Percentiles rank a stretch among this genome's conserved stretches.
Evolutionary conservation across 2,329 filamentous ascomycete species (phyloP).

Genomic region (Sarocladium kiliense): DNA sequence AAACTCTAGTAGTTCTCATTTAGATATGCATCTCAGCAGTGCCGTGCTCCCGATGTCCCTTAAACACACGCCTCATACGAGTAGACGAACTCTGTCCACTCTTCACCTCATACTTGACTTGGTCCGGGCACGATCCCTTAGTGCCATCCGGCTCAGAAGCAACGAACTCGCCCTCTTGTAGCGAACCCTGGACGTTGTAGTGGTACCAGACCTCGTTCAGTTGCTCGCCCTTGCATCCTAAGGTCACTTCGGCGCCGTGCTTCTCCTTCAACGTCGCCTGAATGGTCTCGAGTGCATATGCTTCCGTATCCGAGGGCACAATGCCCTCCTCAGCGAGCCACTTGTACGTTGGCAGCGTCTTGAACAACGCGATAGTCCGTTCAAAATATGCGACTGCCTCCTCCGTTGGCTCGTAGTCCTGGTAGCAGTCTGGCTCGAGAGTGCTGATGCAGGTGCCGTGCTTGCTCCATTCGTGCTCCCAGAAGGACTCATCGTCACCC

Average conservation of each 20-base stretch:
- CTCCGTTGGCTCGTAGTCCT: constrained; percentile 50
- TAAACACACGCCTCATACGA: not conserved
- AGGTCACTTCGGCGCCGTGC: constrained; percentile 49
- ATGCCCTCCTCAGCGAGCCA: constrained; percentile 58
- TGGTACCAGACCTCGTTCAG: constrained; percentile 57
- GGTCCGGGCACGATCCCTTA: constrained; percentile 58
- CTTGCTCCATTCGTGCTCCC: constrained; percentile 72
- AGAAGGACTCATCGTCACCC: constrained; percentile 59
- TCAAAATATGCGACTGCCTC: constrained; percentile 68
- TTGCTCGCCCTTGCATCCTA: constrained; percentile 46
- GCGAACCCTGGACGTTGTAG: constrained; percentile 54
- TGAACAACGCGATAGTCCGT: constrained; percentile 60
- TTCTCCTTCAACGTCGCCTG: constrained; percentile 50
- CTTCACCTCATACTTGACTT: constrained; percentile 53
- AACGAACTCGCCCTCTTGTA: constrained; percentile 57
- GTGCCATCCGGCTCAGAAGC: constrained; percentile 50
- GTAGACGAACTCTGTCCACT: not conserved
- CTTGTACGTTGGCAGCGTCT: constrained; percentile 59
- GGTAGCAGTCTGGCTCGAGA: constrained; percentile 62
- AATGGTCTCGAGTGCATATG: constrained; percentile 56
- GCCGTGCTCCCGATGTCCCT: not conserved
- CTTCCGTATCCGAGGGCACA: constrained; percentile 44
- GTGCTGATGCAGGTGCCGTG: constrained; percentile 72
- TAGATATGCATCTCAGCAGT: constrained; percentile 1
- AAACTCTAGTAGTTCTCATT: not conserved